Evolutionary conservation across 805 yeast species (phyloP), one percentile per base, ranked within the genome.

Genomic region (Starmerella ratchasimensis): DNA sequence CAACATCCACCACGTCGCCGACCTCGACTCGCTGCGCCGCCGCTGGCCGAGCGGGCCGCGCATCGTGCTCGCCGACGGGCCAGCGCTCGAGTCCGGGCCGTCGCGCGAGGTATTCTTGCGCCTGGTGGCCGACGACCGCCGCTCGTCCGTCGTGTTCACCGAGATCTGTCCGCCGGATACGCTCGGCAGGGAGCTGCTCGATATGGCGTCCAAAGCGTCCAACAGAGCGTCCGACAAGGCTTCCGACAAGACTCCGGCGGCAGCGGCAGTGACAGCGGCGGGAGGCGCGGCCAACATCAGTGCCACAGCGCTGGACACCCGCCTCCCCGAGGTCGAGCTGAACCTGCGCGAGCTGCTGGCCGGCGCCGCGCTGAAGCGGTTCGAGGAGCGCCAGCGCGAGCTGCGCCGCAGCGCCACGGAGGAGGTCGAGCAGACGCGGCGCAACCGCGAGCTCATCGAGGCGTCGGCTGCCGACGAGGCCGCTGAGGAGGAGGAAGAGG

Each of bases 11-110:
- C 74, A 36, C 59, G 72, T 45, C 63, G 80, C 43, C 50, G 82
- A 43, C 23, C 45, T 57, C 6, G 29, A 28, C 2, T 32, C 37
- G 3, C 35, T 51, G 14, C n/a, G 17, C 8, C 46, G 41, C 4
- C 35, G 33, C 23, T 38, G 41, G 41, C 40, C 42, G 1, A 54
- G 54, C 3, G 44, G 41, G 1, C 80, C 93, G 0, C 81, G 80
- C 53, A 74, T 88, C 35, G 76, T 86, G 3, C 74, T 88, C 44
- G 78, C 82, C 15, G 72, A 88, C 1, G 86, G 82, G 10, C 64
- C 68, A 17, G 75, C 74, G 34, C 54, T 79, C 26, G 72, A 71
- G 32, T 67, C 64, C 30, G 94, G 94, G 63, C 22, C 63, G 71
- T 36, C 68, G 55, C 42, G 67, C 58, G 38, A 58, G 9, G 33